These are phyloP conservation scores for Coemansia sp. DNA, from an alignment of 192 early-diverging fungal genomes.

Conservation along the genomic window DNA sequence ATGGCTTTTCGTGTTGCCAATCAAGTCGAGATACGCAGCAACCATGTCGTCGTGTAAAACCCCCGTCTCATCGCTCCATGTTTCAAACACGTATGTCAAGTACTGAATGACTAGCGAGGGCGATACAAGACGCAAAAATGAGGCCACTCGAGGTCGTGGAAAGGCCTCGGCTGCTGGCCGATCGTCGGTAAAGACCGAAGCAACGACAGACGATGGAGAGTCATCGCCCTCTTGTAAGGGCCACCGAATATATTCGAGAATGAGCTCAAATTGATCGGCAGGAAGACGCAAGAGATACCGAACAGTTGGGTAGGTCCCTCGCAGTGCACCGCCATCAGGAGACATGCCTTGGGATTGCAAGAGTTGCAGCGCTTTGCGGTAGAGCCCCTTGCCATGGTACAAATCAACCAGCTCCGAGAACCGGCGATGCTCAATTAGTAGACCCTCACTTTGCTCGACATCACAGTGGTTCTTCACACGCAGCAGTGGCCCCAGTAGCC, in stretches of 20 bases:
- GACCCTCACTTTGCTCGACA: slow-evolving; percentile 75
- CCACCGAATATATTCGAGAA: slow-evolving; percentile 83
- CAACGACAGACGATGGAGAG: slow-evolving; percentile 24
- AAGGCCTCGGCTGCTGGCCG: slow-evolving; percentile 61
- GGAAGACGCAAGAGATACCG: slow-evolving; percentile 80
- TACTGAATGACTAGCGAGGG: slow-evolving; percentile 72
- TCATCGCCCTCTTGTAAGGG: slow-evolving; percentile 65
- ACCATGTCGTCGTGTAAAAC: slow-evolving; percentile 81
- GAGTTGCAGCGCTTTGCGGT: slow-evolving; percentile 87
- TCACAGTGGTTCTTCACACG: slow-evolving; percentile 88
- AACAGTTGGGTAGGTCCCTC: slow-evolving; percentile 66
- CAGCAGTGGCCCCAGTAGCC: slow-evolving; percentile 88
- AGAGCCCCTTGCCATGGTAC: slow-evolving; percentile 87
- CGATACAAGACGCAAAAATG: slow-evolving; percentile 70
- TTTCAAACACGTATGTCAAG: slow-evolving; percentile 78
- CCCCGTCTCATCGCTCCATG: slow-evolving; percentile 65
- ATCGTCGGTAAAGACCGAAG: slow-evolving; percentile 56
- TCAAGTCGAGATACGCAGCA: slow-evolving; percentile 74
- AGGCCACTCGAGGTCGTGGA: slow-evolving; percentile 62
- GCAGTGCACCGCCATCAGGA: slow-evolving; percentile 56
- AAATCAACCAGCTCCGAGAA: slow-evolving; percentile 90
- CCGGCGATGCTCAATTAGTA: slow-evolving; percentile 79
- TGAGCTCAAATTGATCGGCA: slow-evolving; percentile 73
- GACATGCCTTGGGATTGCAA: slow-evolving; percentile 62
- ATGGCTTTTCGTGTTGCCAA: slow-evolving; percentile 36